A percentile compares a stretch with the other conserved stretches of the same genome.
These are phyloP conservation scores for Cyathus striatus DNA, from an alignment of 768 basidiomycete species.

Conservation along the genomic window DNA sequence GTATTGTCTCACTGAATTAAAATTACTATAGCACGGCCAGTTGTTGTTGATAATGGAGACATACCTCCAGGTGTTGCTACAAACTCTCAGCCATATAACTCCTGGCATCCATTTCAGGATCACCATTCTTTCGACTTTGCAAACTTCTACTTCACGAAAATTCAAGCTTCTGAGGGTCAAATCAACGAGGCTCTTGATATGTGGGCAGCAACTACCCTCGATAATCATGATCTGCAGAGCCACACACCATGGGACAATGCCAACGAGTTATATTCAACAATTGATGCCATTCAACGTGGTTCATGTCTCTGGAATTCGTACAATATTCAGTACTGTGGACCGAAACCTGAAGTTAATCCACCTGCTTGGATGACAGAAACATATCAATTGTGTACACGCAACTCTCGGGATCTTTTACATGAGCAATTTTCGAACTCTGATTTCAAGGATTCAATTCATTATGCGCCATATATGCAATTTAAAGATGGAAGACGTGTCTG, in stretches of 20 bases:
- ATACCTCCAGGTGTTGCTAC: no score
- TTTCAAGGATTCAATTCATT: slow-evolving; percentile 10
- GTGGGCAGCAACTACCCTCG: slow-evolving; percentile 4
- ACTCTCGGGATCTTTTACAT: slow-evolving; percentile 8
- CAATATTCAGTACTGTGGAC: slow-evolving; percentile 7
- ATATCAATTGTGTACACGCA: slow-evolving; percentile 15
- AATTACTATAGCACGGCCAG: no score
- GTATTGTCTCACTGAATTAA: no score
- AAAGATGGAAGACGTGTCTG: slow-evolving; percentile 15
- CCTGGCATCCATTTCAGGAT: slow-evolving; percentile 7
- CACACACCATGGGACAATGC: slow-evolving; percentile 1
- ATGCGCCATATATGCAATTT: slow-evolving; percentile 18
- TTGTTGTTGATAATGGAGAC: no score
- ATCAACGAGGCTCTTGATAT: slow-evolving; percentile 6
- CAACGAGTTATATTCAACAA: neutral
- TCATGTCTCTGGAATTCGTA: neutral
- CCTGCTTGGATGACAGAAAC: slow-evolving; percentile 17
- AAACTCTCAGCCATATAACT: no score
- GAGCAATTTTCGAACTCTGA: slow-evolving; percentile 14
- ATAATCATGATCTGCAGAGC: neutral
- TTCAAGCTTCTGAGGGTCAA: slow-evolving; percentile 6
- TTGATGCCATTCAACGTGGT: neutral
- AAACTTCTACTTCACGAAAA: slow-evolving; percentile 2
- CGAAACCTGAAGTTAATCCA: slow-evolving; percentile 6
- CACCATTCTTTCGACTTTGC: slow-evolving; percentile 6